Evolutionary conservation across 768 basidiomycete species (phyloP).

Genomic region (Pisolithus microcarpus): DNA sequence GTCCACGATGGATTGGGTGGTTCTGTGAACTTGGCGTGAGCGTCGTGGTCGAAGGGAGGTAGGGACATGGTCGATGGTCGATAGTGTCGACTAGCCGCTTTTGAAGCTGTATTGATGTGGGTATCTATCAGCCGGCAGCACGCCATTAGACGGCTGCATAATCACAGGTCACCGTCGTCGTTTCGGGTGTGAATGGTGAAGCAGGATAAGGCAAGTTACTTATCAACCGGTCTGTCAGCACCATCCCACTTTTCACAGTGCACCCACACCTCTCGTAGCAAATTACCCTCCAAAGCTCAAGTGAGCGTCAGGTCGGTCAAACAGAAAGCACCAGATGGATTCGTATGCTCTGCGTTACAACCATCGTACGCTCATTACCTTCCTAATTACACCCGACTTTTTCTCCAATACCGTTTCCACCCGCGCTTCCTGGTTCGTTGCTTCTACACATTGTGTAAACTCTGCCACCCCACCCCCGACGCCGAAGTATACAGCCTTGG

Average conservation of each 20-base stretch:
- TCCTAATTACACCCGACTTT: conserved; percentile 63
- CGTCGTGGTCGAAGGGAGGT: conserved; percentile 19
- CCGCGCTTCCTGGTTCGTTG: conserved; percentile 28
- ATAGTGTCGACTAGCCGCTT: background rate
- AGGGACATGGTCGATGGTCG: conserved; percentile 16
- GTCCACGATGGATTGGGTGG: conserved; percentile 27
- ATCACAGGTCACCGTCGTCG: too few species aligned
- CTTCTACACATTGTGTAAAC: conserved; percentile 50
- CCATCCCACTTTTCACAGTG: too few species aligned
- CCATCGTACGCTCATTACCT: conserved; percentile 62
- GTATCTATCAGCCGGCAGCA: background rate
- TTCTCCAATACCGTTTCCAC: conserved; percentile 61
- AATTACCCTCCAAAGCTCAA: background rate
- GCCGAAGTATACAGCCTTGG: conserved; percentile 87
- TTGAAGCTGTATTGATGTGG: background rate
- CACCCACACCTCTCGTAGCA: too few species aligned
- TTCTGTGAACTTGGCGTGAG: conserved; percentile 20
- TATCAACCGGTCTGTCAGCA: too few species aligned
- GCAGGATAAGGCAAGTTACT: too few species aligned
- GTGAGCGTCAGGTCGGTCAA: background rate
- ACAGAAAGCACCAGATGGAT: background rate
- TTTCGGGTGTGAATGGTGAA: too few species aligned
- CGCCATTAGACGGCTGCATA: too few species aligned
- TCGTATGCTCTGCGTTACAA: background rate
- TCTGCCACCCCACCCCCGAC: conserved; percentile 79